Conservation (phyloP, 306 rosid species). For the Cucumis melo region DNA sequence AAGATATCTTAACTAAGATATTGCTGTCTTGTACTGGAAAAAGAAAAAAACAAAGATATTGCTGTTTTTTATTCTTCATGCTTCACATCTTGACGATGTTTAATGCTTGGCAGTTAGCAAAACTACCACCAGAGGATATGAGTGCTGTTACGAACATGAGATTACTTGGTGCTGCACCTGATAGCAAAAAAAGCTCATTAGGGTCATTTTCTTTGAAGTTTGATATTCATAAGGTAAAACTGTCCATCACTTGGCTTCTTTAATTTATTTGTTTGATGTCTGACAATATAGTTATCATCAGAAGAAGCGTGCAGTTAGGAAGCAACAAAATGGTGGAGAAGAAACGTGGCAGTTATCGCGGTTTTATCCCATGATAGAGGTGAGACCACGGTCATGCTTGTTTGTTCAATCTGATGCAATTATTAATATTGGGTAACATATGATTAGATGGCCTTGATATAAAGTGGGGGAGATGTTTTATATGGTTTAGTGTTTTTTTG, state of each 20-base stretch:
- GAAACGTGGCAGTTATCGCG: slow-evolving; percentile 82
- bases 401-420: background rate
- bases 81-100: background rate
- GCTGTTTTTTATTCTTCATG: background rate
- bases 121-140: slow-evolving; percentile 62
- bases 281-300: slow-evolving; percentile 30
- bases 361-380: slow-evolving; percentile 94
- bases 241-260: background rate
- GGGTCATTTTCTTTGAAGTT: slow-evolving; percentile 68
- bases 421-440: background rate
- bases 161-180: slow-evolving; percentile 59
- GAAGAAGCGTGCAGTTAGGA: slow-evolving; percentile 79
- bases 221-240: slow-evolving; percentile 63
- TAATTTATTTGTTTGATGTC: slow-evolving; percentile 5
- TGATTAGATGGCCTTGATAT: background rate
- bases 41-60: background rate
- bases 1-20: background rate
- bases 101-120: slow-evolving; percentile 44
- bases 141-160: slow-evolving; percentile 54
- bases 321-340: slow-evolving; percentile 66
- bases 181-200: slow-evolving; percentile 43
- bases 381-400: slow-evolving; percentile 10
- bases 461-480: background rate
- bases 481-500: background rate
- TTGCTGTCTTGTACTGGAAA: too few relatives aligned